Conservation (phyloP, 2,329 filamentous ascomycete species). For the Trichoderma harzianum region DNA sequence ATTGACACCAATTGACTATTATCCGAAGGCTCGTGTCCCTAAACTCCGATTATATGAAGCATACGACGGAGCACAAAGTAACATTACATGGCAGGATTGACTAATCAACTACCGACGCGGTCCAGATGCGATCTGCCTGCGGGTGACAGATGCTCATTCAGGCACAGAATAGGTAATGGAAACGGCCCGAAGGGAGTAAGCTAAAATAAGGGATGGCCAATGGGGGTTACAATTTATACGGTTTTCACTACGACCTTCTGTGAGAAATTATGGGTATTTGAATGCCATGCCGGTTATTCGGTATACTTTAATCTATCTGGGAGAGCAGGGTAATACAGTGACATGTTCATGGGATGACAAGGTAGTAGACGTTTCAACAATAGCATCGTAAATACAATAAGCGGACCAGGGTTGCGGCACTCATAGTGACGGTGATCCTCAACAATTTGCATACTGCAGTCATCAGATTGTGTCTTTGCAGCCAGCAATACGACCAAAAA, state of each 20-base stretch:
- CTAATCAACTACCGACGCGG: neutral
- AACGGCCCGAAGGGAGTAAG: constrained; percentile 3
- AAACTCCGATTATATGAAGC: neutral
- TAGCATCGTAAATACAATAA: neutral
- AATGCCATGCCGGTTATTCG: neutral
- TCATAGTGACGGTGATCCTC: neutral
- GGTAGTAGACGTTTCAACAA: neutral
- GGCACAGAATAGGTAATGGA: neutral
- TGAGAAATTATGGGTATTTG: neutral
- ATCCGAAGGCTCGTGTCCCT: neutral
- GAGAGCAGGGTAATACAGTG: neutral
- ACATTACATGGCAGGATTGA: neutral
- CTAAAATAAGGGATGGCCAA: neutral
- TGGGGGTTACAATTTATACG: neutral
- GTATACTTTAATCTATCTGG: neutral
- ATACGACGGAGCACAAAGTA: neutral
- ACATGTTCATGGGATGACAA: neutral
- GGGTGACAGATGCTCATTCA: neutral
- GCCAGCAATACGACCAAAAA: neutral
- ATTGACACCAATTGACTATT: neutral
- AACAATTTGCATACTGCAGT: neutral
- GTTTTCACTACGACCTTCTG: neutral
- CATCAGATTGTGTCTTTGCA: neutral
- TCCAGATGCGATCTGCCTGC: neutral
- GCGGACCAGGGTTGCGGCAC: neutral